phyloP scores from a whole-genome alignment of 208 protist species.

The Strigomonas culicis region DNA sequence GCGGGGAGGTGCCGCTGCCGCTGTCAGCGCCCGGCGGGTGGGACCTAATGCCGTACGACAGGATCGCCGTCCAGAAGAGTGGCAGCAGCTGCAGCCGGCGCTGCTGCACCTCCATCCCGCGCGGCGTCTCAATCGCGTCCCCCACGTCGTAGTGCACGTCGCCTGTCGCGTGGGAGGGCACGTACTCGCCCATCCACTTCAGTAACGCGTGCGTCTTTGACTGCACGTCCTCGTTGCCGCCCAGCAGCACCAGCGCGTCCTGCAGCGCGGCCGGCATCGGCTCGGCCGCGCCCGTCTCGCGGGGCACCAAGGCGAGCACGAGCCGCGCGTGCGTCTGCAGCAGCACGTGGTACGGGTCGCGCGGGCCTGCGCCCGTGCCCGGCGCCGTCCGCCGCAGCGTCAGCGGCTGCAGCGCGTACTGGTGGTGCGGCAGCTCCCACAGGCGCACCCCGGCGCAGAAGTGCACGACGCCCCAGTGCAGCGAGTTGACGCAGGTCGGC shows the following conservation, averaged over 20 bases:
- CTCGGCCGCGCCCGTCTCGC: too few species aligned
- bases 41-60: slow-evolving; percentile 1
- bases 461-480: slow-evolving; percentile 68
- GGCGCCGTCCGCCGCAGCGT: slow-evolving; percentile 21
- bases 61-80: slow-evolving; percentile 58
- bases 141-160: too few species aligned
- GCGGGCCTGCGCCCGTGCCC: slow-evolving; percentile 16
- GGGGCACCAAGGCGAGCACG: slow-evolving; percentile 4
- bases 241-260: too few species aligned
- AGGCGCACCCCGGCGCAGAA: slow-evolving; percentile 42
- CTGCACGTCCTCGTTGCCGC: too few species aligned
- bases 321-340: slow-evolving; percentile 42
- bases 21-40: not conserved
- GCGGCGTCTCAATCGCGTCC: too few species aligned
- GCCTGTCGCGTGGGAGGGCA: too few species aligned
- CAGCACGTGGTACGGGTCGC: slow-evolving; percentile 25
- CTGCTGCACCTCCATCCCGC: slow-evolving; percentile 23
- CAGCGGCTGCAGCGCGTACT: slow-evolving; percentile 31
- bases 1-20: not conserved
- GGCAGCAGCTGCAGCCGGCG: slow-evolving; percentile 68
- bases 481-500: slow-evolving; percentile 12
- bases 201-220: too few species aligned
- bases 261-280: too few species aligned
- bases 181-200: too few species aligned
- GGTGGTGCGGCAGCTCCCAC: slow-evolving; percentile 66